Evolutionary conservation across 805 yeast genomes (phyloP), one percentile per base, ranked within the genome.

Genomic region (Candida nitratophila): DNA sequence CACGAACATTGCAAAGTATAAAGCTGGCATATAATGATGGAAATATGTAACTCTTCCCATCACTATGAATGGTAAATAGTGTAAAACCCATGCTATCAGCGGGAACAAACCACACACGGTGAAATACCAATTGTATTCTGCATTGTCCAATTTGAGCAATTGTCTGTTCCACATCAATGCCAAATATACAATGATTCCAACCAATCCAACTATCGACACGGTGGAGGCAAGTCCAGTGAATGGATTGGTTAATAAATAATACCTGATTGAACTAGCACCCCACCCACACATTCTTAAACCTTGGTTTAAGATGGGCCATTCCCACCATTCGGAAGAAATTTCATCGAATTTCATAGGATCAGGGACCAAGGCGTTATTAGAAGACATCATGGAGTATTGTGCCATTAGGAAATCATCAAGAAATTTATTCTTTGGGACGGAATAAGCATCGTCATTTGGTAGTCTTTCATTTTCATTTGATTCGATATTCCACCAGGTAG

Each of bases 11-110:
- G 88, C 87, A 62, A 86, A 86, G 64, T 86, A 86, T 51, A 86
- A 69, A 0, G 93, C 90, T 40, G 95, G 95, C 57, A 84, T 69
- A 62, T 86, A 86, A 66, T 86, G 95, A 61, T 86, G 95, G 38
- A 83, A 87, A 55, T 86, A 86, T 0, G 91, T 83, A 52, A 86
- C 93, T 71, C 95, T 77, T 15, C 88, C 83, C 95, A 86, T 86
- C 41, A 86, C 69, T 29, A 79, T 75, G 53, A 86, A 86, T 27
- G 95, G 91, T 58, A 76, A 60, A 62, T 70, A 85, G 61, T 86
- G 93, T 60, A 84, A 69, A 32, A 85, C 80, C 89, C 91, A 86
- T 12, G 87, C 93, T 42, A 85, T 65, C 75, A 86, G 74, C 41
- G 95, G 95, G 55, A 80, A 79, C 38, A 83, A 63, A 52, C 89